Evolutionary conservation across 75 land plant species (phyloP), one percentile per base, ranked within the genome.

Genomic region (Pinus taeda): DNA sequence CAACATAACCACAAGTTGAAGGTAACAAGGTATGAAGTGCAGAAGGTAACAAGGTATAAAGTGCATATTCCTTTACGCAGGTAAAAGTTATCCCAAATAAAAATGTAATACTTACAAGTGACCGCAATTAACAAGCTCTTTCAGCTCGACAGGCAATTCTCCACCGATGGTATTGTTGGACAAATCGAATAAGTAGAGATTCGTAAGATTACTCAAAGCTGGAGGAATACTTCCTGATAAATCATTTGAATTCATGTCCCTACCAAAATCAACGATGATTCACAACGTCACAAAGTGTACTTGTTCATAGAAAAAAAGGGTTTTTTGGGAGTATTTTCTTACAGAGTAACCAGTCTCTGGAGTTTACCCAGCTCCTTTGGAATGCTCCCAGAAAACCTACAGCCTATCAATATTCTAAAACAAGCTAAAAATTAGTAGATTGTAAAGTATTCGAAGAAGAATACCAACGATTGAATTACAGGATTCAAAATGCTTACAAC

Each of bases 161-260:
- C 95, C 95, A 75, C 65, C 83, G 56, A 92, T 74, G 81, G 83
- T 78, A 71, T 92, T 92, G 59, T 88, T 85, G 9, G 87, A 85
- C 17, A 92, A 15, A 60, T 92, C 93, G 0, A 89, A 79, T 89
- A 87, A 89, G 78, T 79, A 83, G 26, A 93, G 81, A 4, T 89
- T 87, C 13, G 84, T 80, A 30, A 92, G 90, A 13, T 75, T 84
- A 36, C 95, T 92, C 63, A 92, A 29, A 30, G 86, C 76, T 36
- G 93, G 69, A 20, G 95, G 95, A 80, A 92, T 81, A 12, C 45
- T 29, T 24, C 95, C 93, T 18, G 79, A 83, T 58, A 92, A 81
- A 70, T 90, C 84, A 77, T 92, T 92, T 26, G 90, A 82, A 53
- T 92, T 87, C 75, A 92, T 75, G 17, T 88, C 91, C 80, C 93